These are phyloP conservation scores for Eucalyptus coolabah DNA, from an alignment of 345 rosid genomes.

Conservation along the genomic window DNA sequence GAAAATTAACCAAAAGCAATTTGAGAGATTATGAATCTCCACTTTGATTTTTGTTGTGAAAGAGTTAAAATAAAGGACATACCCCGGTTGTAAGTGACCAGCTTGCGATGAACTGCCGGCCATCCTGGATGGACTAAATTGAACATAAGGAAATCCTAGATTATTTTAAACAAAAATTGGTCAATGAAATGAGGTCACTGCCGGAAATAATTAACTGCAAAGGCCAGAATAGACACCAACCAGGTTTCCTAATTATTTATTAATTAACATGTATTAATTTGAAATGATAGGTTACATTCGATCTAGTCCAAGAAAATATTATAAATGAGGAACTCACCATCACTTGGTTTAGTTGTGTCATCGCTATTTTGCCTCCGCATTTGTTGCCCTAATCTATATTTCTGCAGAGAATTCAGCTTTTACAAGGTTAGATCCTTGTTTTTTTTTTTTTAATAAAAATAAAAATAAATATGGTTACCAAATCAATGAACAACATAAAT, in stretches of 20 bases:
- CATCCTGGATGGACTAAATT: neutral
- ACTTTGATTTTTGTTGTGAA: neutral
- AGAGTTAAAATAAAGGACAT: neutral
- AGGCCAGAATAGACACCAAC: neutral
- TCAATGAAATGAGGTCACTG: too few relatives aligned
- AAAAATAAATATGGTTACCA: neutral
- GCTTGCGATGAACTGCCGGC: neutral
- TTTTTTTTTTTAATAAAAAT: neutral
- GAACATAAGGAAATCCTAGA: neutral
- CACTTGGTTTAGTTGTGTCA: constrained; percentile 32
- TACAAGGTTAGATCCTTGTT: neutral
- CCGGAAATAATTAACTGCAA: neutral
- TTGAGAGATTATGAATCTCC: neutral
- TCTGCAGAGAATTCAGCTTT: constrained; percentile 18
- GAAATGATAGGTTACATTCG: neutral
- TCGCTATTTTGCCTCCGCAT: constrained; percentile 20
- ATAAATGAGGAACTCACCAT: constrained; percentile 11
- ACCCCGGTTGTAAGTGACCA: neutral
- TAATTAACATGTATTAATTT: neutral
- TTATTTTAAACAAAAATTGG: neutral
- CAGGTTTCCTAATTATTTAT: neutral
- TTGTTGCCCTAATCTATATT: constrained; percentile 81
- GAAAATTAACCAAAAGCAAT: neutral
- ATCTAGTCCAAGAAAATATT: neutral
- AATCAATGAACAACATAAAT: neutral